phyloP scores from a whole-genome alignment of 2,329 filamentous ascomycete genomes.

The Alternaria viburni region DNA sequence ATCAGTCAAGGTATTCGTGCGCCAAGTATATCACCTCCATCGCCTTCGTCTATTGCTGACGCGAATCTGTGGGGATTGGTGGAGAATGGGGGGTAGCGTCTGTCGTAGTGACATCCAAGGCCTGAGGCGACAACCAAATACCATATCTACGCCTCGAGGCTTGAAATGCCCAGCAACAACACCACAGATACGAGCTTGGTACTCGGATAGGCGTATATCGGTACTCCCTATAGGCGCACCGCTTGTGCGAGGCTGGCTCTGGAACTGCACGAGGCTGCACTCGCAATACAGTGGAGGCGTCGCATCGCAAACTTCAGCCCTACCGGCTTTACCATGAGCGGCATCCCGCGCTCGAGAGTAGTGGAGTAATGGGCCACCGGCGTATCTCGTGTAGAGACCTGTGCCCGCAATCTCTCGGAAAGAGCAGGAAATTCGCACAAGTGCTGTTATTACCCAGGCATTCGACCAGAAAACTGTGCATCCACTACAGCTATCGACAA shows the following conservation, averaged over 20 bases:
- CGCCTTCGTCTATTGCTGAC: conserved; percentile 29
- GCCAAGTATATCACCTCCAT: conserved; percentile 25
- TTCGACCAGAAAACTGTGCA: not conserved
- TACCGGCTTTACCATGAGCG: conserved; percentile 4
- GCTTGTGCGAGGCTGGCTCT: conserved; percentile 1
- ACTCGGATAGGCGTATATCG: conserved; percentile 1
- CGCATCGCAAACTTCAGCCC: conserved; percentile 6
- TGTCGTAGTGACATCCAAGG: conserved; percentile 1
- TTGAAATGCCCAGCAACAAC: conserved; percentile 7
- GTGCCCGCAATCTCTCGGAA: not conserved
- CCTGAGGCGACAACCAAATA: conserved; percentile 9
- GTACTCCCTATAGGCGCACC: not conserved
- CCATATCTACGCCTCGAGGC: conserved; percentile 5
- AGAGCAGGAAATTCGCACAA: not conserved
- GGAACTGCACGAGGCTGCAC: not conserved
- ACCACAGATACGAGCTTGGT: conserved; percentile 4
- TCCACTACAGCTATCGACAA: not conserved
- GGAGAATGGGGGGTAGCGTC: conserved; percentile 27
- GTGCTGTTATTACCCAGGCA: not conserved
- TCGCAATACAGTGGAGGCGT: not conserved
- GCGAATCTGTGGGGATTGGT: conserved; percentile 34
- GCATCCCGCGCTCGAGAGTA: conserved; percentile 1
- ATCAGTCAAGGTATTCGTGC: conserved; percentile 12
- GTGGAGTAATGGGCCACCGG: conserved; percentile 3
- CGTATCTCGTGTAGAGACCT: not conserved